Base-by-base conservation (phyloP, 2,329 filamentous ascomycete species). In the Aspergillus luchuensis region DNA sequence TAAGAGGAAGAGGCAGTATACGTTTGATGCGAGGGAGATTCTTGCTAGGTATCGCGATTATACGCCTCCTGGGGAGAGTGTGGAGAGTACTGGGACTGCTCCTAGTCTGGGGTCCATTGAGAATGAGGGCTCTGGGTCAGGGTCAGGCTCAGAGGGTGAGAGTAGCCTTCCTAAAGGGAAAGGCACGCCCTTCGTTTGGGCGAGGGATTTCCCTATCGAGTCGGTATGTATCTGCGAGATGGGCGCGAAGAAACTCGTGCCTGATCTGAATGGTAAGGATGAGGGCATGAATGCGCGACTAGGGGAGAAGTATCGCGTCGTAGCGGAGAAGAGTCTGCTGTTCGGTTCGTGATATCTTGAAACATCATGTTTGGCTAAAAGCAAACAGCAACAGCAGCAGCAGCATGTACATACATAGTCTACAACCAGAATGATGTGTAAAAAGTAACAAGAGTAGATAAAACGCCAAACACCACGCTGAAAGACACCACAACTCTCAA, bases 181-280 rank as follows among this genome's bases (percentile, higher is more conserved):
- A 62, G 13, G 50, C 38, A 53, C 64, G n/a, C 73, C 76, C 0
- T 87, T 87, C 65, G 74, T 87, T 0, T 97, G 92, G 91, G 87
- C 90, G 67, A 80, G 86, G 57, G 78, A 86, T 54, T 79, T 94
- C 23, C 78, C 80, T 15, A 72, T 97, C n/a, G 86, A 91, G 59
- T 85, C 81, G 60, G 77, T 97, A 43, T 87, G 89, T 52, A 88
- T 97, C 39, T 97, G 92, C 72, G 87, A 86, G 71, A 97, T 97
- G 93, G 92, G 93, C 0, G 92, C 92, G 8, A 90, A 88, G 80
- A 87, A 85, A 67, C 78, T 86, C 28, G 79, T 85, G 68, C 79
- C 85, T 25, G 79, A 84, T 7, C 78, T 83, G 38, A 77, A 77
- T 0, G 71, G 69, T 19, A 68, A 70, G 19, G 51, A 62, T n/a